These are phyloP conservation scores for Lenzites betulinus DNA, from an alignment of 768 basidiomycete species.

Conservation along the genomic window DNA sequence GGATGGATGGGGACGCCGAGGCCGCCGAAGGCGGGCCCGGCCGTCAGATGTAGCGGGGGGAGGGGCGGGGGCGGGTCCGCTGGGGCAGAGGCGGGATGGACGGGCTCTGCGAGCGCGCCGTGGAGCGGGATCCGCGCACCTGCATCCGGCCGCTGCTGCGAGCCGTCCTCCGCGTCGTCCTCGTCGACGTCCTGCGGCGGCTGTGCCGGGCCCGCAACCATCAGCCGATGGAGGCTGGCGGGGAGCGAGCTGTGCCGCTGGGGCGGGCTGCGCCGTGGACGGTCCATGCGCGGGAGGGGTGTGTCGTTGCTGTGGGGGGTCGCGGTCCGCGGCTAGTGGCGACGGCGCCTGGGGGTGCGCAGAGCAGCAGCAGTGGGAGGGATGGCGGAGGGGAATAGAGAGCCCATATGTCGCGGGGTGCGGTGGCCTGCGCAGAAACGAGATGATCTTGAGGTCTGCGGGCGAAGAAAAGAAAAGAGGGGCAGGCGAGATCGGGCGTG, in stretches of 20 bases:
- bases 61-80: conserved; percentile 2
- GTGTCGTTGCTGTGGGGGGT: conserved; percentile 2
- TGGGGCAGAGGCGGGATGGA: background rate
- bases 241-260: conserved; percentile 21
- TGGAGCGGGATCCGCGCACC: background rate
- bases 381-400: conserved; percentile 13
- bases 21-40: background rate
- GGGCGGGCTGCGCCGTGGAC: conserved; percentile 16
- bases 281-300: conserved; percentile 12
- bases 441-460: conserved; percentile 3
- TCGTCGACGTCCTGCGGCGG: conserved; percentile 2
- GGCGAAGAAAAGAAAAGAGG: conserved; percentile 8
- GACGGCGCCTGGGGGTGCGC: conserved; percentile 9
- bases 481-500: conserved; percentile 1
- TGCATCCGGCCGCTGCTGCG: background rate
- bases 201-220: conserved; percentile 13
- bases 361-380: conserved; percentile 10
- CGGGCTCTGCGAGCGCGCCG: conserved; percentile 1
- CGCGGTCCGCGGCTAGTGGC: conserved; percentile 6
- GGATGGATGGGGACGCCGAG: background rate
- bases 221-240: conserved; percentile 17
- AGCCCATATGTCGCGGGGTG: conserved; percentile 20
- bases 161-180: background rate
- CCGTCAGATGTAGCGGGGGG: conserved; percentile 8
- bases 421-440: conserved; percentile 5